Evolutionary conservation across 2,329 filamentous ascomycete species (phyloP).

Genomic region (Chaetothyriales sp.): DNA sequence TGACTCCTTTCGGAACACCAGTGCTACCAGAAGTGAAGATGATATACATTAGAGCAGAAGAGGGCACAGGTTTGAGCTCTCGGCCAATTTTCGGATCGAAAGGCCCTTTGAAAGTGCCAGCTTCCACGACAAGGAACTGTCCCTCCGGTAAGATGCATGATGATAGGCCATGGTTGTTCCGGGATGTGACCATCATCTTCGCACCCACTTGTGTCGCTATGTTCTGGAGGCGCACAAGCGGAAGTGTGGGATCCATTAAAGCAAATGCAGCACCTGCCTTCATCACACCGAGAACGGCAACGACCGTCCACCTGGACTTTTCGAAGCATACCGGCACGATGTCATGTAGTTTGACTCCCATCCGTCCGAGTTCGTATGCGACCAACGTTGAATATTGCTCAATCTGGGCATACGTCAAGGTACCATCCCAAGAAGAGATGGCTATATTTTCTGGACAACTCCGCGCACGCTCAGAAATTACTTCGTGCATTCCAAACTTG

Average conservation of each 20-base stretch:
- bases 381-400: slow-evolving; percentile 23
- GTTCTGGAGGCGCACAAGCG: slow-evolving; percentile 24
- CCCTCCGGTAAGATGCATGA: slow-evolving; percentile 22
- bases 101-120: slow-evolving; percentile 15
- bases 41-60: slow-evolving; percentile 25
- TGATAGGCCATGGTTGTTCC: slow-evolving; percentile 20
- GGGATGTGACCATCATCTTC: slow-evolving; percentile 24
- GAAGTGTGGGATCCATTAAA: slow-evolving; percentile 29
- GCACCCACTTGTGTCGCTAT: slow-evolving; percentile 26
- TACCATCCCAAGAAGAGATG: slow-evolving; percentile 29
- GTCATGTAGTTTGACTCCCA: slow-evolving; percentile 28
- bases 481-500: slow-evolving; percentile 12
- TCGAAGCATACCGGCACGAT: slow-evolving; percentile 31
- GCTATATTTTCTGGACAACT: slow-evolving; percentile 14
- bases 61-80: slow-evolving; percentile 18
- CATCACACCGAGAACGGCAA: slow-evolving; percentile 29
- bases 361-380: slow-evolving; percentile 24
- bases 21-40: slow-evolving; percentile 25
- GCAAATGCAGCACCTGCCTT: slow-evolving; percentile 32
- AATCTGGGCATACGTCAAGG: slow-evolving; percentile 25
- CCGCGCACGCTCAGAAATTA: slow-evolving; percentile 7
- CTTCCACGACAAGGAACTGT: slow-evolving; percentile 20
- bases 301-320: slow-evolving; percentile 31
- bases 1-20: slow-evolving; percentile 21
- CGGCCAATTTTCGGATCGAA: slow-evolving; percentile 1